Evolutionary conservation across 805 yeast species (phyloP).

Genomic region (Wickerhamiella slavikovae): DNA sequence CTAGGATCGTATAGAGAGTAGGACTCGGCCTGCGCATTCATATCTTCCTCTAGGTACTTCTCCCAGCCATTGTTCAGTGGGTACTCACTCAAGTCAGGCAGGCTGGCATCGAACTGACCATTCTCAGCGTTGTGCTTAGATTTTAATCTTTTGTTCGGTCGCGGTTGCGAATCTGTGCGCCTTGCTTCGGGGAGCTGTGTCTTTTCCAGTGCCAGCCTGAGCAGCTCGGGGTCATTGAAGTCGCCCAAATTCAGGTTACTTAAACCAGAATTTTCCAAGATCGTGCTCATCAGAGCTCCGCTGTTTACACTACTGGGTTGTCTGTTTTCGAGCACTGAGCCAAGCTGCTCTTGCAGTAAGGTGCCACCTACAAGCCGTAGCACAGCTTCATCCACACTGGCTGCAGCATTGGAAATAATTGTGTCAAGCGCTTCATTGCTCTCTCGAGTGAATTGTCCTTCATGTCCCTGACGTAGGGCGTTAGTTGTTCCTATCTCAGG

Average conservation of each 20-base stretch:
- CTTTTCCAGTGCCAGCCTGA: background rate
- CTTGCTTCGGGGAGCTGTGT: background rate
- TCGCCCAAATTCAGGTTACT: no score
- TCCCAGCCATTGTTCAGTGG: constrained; percentile 7
- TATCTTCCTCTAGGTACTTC: constrained; percentile 9
- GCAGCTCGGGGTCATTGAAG: no score
- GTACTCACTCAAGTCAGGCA: constrained; percentile 1
- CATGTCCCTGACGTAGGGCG: no score
- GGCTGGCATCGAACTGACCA: background rate
- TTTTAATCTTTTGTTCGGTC: no score
- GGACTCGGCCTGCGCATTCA: constrained; percentile 3
- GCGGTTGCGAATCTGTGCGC: no score
- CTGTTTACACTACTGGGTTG: no score
- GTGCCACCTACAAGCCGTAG: constrained; percentile 52
- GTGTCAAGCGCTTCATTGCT: no score
- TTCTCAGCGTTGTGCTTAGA: background rate
- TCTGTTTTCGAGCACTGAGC: no score
- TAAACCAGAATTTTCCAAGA: no score
- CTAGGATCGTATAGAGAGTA: background rate
- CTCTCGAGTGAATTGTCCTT: no score
- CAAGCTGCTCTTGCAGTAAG: constrained; percentile 19
- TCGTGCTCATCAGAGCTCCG: no score
- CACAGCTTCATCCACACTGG: constrained; percentile 53
- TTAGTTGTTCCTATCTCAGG: no score
- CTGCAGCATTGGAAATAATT: background rate